Conservation (phyloP, 2,329 filamentous ascomycete species). For the Colletotrichum noveboracense region DNA sequence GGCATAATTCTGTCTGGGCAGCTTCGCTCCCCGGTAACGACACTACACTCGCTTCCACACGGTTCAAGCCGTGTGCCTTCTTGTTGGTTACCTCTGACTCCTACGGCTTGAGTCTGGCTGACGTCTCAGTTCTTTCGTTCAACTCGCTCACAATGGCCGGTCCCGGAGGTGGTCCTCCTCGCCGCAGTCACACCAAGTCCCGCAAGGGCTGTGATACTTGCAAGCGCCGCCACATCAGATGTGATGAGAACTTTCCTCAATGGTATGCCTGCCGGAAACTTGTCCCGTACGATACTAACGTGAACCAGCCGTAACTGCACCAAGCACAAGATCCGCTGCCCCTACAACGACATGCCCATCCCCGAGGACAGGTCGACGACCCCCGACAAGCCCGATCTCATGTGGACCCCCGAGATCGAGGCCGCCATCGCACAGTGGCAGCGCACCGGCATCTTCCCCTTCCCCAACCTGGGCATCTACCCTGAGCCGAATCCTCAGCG, state of each 20-base stretch:
- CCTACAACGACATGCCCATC: conserved; percentile 88
- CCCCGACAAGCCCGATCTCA: conserved; percentile 71
- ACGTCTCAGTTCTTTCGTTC: conserved; percentile 30
- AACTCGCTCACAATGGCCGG: conserved; percentile 75
- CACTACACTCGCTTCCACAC: conserved; percentile 22
- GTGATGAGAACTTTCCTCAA: conserved; percentile 97
- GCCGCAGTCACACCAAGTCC: conserved; percentile 95
- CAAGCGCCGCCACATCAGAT: conserved; percentile 96
- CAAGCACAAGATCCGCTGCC: conserved; percentile 97
- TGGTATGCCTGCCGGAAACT: conserved; percentile 63
- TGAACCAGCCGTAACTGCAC: conserved; percentile 87
- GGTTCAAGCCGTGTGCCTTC: conserved; percentile 29
- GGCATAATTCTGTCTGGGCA: conserved; percentile 8
- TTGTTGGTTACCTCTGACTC: conserved; percentile 29
- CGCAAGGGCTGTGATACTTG: conserved; percentile 98
- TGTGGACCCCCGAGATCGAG: conserved; percentile 89
- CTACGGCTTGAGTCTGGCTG: not conserved
- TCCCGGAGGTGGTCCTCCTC: conserved; percentile 91
- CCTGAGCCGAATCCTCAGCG: conserved; percentile 75
- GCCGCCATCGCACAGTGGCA: conserved; percentile 83
- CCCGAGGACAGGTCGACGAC: conserved; percentile 67
- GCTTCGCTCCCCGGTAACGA: conserved; percentile 6
- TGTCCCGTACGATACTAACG: conserved; percentile 23
- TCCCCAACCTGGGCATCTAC: conserved; percentile 79
- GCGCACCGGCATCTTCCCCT: conserved; percentile 82